phyloP scores from a whole-genome alignment of 257 asterid genomes.

The Jasminum sambac region DNA sequence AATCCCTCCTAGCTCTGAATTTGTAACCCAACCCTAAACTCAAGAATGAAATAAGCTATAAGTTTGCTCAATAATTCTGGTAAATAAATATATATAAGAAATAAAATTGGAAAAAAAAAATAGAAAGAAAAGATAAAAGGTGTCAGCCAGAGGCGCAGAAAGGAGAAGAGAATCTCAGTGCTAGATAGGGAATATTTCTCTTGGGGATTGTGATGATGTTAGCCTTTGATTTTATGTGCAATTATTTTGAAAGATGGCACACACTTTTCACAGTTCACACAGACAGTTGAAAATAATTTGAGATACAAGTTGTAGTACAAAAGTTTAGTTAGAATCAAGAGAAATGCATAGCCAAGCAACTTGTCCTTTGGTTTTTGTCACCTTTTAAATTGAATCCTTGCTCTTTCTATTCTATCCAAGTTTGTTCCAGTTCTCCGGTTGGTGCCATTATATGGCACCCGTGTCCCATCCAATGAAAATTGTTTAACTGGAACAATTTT shows the following conservation, averaged over 20 bases:
- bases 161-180: slow-evolving; percentile 17
- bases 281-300: slow-evolving; percentile 1
- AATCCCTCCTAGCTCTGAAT: too few relatives aligned
- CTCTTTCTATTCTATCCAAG: slow-evolving; percentile 11
- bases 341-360: slow-evolving; percentile 27
- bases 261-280: background rate
- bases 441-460: too few relatives aligned
- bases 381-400: slow-evolving; percentile 33
- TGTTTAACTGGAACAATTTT: too few relatives aligned
- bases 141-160: slow-evolving; percentile 13
- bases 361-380: slow-evolving; percentile 33
- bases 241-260: background rate
- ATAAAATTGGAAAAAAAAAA: background rate
- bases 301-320: slow-evolving; percentile 29
- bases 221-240: background rate
- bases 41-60: background rate
- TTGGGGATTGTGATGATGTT: slow-evolving; percentile 18
- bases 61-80: background rate
- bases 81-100: background rate
- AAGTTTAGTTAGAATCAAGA: slow-evolving; percentile 46
- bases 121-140: slow-evolving; percentile 9
- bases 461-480: too few relatives aligned
- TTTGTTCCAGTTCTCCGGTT: too few relatives aligned
- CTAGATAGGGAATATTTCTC: slow-evolving; percentile 19
- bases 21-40: too few relatives aligned